These are phyloP conservation scores for Salvia splendens DNA, from an alignment of 257 asterid species.

Conservation along the genomic window DNA sequence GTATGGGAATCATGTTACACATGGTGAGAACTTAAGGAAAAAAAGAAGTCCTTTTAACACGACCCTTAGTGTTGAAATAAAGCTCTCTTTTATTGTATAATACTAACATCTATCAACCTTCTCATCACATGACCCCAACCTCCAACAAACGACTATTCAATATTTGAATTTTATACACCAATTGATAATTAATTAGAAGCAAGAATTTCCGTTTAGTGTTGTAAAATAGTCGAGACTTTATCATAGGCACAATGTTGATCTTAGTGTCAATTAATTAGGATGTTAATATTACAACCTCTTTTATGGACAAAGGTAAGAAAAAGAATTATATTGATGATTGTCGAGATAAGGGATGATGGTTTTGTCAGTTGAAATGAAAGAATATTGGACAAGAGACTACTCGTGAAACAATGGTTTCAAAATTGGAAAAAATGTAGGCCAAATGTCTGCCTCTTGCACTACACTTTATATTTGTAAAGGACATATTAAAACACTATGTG, in stretches of 20 bases:
- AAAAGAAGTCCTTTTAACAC: slow-evolving; percentile 27
- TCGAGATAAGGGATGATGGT: slow-evolving; percentile 23
- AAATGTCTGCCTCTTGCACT: slow-evolving; percentile 47
- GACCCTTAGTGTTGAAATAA: slow-evolving; percentile 31
- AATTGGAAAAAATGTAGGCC: slow-evolving; percentile 50
- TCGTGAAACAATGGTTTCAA: slow-evolving; percentile 32
- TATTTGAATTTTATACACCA: slow-evolving; percentile 24
- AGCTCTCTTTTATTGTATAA: slow-evolving; percentile 5
- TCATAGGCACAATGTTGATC: no score
- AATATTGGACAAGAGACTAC: slow-evolving; percentile 42
- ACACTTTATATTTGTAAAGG: slow-evolving; percentile 42
- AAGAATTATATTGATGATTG: slow-evolving; percentile 4
- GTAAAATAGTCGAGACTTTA: no score
- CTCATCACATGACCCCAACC: slow-evolving; percentile 45
- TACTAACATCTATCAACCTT: slow-evolving; percentile 22
- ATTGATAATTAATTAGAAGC: background rate
- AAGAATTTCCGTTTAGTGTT: background rate
- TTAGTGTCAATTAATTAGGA: no score
- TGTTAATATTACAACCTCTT: no score
- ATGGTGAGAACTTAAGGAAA: slow-evolving; percentile 42
- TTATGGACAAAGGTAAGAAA: slow-evolving; percentile 12
- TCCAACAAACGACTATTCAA: slow-evolving; percentile 18
- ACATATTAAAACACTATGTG: slow-evolving; percentile 34
- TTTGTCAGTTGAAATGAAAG: slow-evolving; percentile 37
- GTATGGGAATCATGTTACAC: slow-evolving; percentile 51